These are phyloP conservation scores for Mytilinidion resinicola DNA, from an alignment of 495 filamentous ascomycete genomes.

Conservation along the genomic window DNA sequence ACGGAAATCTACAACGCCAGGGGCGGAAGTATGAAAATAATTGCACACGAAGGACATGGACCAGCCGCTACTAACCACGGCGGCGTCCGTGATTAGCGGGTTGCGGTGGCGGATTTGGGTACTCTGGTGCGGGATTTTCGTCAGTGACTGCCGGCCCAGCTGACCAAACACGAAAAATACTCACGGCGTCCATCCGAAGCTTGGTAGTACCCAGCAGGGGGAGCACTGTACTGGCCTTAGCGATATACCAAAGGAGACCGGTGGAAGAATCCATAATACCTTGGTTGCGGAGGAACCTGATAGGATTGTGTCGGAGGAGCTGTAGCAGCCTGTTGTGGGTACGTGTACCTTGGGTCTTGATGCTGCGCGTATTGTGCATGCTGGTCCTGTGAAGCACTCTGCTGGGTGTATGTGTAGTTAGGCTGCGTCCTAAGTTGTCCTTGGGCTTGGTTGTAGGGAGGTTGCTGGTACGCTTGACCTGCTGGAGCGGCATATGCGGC, in stretches of 20 bases:
- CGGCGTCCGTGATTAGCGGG: background rate
- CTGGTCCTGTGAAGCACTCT: background rate
- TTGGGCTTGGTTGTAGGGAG: background rate
- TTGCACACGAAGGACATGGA: background rate
- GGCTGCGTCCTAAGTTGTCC: background rate
- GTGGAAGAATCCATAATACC: slow-evolving; percentile 29
- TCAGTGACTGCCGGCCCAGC: background rate
- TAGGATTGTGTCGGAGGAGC: slow-evolving; percentile 1
- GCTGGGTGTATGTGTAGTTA: background rate
- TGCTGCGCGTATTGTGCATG: slow-evolving; percentile 8
- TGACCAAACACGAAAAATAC: background rate
- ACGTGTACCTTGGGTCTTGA: slow-evolving; percentile 4
- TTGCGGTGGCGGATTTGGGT: background rate
- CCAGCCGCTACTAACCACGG: background rate
- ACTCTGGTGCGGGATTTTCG: background rate
- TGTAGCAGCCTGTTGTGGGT: slow-evolving; percentile 5
- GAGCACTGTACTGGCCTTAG: slow-evolving; percentile 22
- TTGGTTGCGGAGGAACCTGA: slow-evolving; percentile 7
- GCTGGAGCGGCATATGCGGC: background rate
- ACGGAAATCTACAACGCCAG: slow-evolving; percentile 3
- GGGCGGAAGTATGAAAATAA: background rate
- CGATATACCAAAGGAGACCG: slow-evolving; percentile 24
- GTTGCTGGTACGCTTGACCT: background rate
- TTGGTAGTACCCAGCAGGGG: slow-evolving; percentile 23
- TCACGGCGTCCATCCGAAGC: slow-evolving; percentile 28